Conservation (phyloP, 306 rosid species). For the Quercus agrifolia region DNA sequence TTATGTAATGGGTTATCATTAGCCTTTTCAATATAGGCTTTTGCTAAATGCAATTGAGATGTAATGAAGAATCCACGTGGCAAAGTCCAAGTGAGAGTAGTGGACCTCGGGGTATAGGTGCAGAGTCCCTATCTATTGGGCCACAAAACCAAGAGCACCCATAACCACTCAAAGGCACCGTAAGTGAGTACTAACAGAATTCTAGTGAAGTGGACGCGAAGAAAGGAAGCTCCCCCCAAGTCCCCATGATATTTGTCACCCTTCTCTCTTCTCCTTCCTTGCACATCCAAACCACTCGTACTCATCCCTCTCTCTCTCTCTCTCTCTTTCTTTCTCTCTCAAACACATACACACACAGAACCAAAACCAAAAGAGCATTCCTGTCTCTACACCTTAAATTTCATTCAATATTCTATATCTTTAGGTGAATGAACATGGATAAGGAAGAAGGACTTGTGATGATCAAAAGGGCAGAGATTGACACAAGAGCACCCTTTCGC, state of each 20-base stretch:
- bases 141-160: conserved; percentile 24
- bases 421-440: conserved; percentile 29
- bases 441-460: conserved; percentile 32
- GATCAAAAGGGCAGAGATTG: conserved; percentile 69
- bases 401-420: not conserved
- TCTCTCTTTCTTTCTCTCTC: conserved; percentile 1
- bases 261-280: not conserved
- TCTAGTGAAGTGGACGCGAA: conserved; percentile 99
- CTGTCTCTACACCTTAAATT: not conserved
- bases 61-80: too few species aligned
- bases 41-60: too few species aligned
- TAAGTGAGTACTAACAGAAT: conserved; percentile 37
- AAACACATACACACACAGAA: not conserved
- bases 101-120: conserved; percentile 26
- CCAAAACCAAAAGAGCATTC: not conserved
- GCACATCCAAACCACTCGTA: conserved; percentile 1
- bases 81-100: not conserved
- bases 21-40: too few species aligned
- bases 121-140: conserved; percentile 39
- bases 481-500: conserved; percentile 68
- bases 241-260: conserved; percentile 12
- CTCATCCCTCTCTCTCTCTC: conserved; percentile 1
- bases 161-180: not conserved
- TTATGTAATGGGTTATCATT: too few species aligned
- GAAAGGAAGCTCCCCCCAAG: conserved; percentile 70